These are phyloP conservation scores for Dryas octopetala DNA, from an alignment of 306 rosid genomes.

Conservation along the genomic window DNA sequence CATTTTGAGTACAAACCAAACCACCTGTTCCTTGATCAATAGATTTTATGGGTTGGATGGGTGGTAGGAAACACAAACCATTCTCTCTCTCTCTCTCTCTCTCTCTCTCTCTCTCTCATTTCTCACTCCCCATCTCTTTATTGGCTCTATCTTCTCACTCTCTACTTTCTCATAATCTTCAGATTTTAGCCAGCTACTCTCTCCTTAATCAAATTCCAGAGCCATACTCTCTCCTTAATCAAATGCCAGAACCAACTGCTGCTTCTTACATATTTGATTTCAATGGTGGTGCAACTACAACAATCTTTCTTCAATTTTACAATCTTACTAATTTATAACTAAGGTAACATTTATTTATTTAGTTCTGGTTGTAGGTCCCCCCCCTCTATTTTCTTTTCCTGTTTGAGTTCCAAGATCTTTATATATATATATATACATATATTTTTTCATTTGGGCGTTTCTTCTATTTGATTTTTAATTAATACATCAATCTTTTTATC, in stretches of 20 bases:
- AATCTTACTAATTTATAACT: neutral
- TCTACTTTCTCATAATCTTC: slow-evolving; percentile 19
- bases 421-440: too few species aligned
- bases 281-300: slow-evolving; percentile 41
- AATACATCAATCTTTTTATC: neutral
- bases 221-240: slow-evolving; percentile 26
- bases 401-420: slow-evolving; percentile 6
- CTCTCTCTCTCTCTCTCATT: neutral
- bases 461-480: neutral
- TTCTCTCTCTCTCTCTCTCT: slow-evolving; percentile 4
- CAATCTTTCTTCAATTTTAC: slow-evolving; percentile 34
- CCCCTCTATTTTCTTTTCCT: slow-evolving; percentile 20
- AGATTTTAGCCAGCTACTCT: neutral
- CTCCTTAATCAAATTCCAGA: slow-evolving; percentile 31
- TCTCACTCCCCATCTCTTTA: too few species aligned
- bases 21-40: slow-evolving; percentile 40
- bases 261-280: neutral
- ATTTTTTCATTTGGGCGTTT: neutral
- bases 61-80: slow-evolving; percentile 66
- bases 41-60: slow-evolving; percentile 57
- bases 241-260: slow-evolving; percentile 14
- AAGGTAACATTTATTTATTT: slow-evolving; percentile 31
- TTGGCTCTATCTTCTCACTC: neutral
- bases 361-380: slow-evolving; percentile 45
- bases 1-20: slow-evolving; percentile 37